These are phyloP conservation scores for Penicillium lividum DNA, from an alignment of 495 filamentous ascomycete species.

Conservation along the genomic window DNA sequence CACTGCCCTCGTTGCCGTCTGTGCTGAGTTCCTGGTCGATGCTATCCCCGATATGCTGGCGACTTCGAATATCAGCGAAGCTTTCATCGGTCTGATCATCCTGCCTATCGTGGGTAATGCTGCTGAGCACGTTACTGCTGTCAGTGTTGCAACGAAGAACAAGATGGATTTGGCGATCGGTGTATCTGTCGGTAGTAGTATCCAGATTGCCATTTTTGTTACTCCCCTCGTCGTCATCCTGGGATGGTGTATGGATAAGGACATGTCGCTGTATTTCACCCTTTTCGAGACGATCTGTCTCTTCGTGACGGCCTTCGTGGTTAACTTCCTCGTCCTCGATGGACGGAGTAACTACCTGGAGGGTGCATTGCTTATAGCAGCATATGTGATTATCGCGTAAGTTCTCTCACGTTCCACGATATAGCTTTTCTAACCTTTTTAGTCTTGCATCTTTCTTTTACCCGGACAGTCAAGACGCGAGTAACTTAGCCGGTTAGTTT, in stretches of 20 bases:
- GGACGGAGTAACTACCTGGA: constrained; percentile 88
- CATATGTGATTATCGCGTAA: constrained; percentile 63
- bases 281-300: constrained; percentile 87
- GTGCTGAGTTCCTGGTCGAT: constrained; percentile 85
- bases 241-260: constrained; percentile 80
- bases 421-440: constrained; percentile 7
- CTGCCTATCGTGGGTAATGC: constrained; percentile 91
- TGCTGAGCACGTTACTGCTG: constrained; percentile 88
- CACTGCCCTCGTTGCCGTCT: constrained; percentile 78
- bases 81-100: constrained; percentile 87
- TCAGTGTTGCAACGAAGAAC: constrained; percentile 87
- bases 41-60: constrained; percentile 73
- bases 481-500: constrained; percentile 26
- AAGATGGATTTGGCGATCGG: constrained; percentile 96
- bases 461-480: constrained; percentile 26
- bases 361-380: constrained; percentile 76
- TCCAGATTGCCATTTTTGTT: constrained; percentile 84
- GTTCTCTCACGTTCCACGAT: constrained; percentile 11
- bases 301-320: constrained; percentile 82
- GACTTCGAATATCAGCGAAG: constrained; percentile 64
- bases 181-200: constrained; percentile 83
- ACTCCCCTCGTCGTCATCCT: constrained; percentile 86
- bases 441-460: constrained; percentile 45
- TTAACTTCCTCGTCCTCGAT: constrained; percentile 88
- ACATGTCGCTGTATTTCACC: constrained; percentile 89